These are phyloP conservation scores for Boletus coccyginus DNA, from an alignment of 768 basidiomycete genomes.

Conservation along the genomic window DNA sequence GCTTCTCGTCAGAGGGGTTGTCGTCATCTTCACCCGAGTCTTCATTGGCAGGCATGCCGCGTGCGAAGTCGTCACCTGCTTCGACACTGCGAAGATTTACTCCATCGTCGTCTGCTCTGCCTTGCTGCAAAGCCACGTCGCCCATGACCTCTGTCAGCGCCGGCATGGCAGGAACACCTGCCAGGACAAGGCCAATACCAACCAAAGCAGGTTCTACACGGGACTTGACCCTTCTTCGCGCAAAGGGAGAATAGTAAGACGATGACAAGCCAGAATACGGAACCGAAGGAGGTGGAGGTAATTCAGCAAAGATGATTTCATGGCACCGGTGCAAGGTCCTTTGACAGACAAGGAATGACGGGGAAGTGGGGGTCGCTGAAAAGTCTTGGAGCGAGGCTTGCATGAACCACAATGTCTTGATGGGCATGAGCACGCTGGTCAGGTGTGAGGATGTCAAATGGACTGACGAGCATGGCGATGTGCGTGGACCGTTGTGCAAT, in stretches of 20 bases:
- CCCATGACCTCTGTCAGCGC: conserved; percentile 71
- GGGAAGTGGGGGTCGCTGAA: conserved; percentile 48
- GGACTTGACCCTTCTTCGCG: conserved; percentile 65
- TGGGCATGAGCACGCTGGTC: conserved; percentile 7
- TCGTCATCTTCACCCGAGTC: conserved; percentile 39
- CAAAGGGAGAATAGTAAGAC: conserved; percentile 47
- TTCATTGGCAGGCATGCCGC: conserved; percentile 18
- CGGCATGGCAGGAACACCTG: conserved; percentile 77
- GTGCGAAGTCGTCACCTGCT: conserved; percentile 39
- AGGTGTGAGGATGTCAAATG: conserved; percentile 16
- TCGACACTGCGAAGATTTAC: conserved; percentile 49
- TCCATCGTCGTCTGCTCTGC: conserved; percentile 66
- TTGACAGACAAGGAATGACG: conserved; percentile 88
- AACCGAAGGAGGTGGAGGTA: conserved; percentile 59
- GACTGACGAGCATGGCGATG: conserved; percentile 89
- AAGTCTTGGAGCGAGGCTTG: conserved; percentile 91
- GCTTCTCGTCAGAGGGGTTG: conserved; percentile 44
- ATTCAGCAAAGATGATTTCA: conserved; percentile 93
- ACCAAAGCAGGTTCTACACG: conserved; percentile 74
- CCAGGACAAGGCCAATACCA: conserved; percentile 80
- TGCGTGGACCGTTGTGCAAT: conserved; percentile 89
- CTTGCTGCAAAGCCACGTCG: conserved; percentile 86
- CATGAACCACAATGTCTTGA: conserved; percentile 96
- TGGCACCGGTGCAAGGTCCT: conserved; percentile 89
- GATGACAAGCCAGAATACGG: conserved; percentile 65